Conservation (phyloP, 805 yeast genomes). For the Starmerella powellii region DNA sequence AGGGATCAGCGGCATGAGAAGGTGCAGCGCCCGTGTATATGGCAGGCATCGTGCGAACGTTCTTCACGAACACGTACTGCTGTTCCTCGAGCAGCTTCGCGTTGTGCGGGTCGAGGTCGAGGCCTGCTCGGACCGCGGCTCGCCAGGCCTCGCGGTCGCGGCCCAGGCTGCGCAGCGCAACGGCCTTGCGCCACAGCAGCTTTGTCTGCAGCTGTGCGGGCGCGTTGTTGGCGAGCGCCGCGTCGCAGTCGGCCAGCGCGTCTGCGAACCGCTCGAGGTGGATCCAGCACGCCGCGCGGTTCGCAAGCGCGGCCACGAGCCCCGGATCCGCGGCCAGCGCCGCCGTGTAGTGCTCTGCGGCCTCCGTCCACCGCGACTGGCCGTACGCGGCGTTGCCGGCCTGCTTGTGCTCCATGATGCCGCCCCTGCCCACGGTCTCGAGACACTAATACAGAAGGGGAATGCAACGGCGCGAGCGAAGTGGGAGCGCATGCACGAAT, state of each 20-base stretch:
- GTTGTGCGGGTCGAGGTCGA: conserved; percentile 19
- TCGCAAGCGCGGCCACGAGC: conserved; percentile 19
- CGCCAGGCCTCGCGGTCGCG: conserved; percentile 7
- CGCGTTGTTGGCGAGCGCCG: conserved; percentile 1
- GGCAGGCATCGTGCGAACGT: conserved; percentile 9
- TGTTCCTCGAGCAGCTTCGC: conserved; percentile 13
- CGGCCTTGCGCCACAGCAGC: conserved; percentile 18
- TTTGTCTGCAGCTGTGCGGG: conserved; percentile 14
- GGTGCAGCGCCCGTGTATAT: not conserved
- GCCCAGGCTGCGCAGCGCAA: conserved; percentile 15
- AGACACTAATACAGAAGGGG: no score
- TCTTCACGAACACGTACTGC: conserved; percentile 8
- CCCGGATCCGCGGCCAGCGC: conserved; percentile 18
- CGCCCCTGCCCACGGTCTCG: not conserved
- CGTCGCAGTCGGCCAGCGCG: conserved; percentile 18
- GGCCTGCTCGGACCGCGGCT: conserved; percentile 12
- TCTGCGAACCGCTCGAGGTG: conserved; percentile 13
- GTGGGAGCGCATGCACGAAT: no score
- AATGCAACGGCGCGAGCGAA: no score
- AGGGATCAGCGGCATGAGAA: no score
- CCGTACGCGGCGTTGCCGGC: conserved; percentile 18
- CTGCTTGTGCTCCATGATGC: conserved; percentile 15
- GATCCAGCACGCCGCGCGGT: conserved; percentile 23
- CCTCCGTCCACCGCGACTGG: not conserved
- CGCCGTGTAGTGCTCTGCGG: conserved; percentile 2